A percentile compares a stretch with the other conserved stretches of the same genome.
phyloP scores from a whole-genome alignment of 2,329 filamentous ascomycete species.

The Pseudocercospora vitis region DNA sequence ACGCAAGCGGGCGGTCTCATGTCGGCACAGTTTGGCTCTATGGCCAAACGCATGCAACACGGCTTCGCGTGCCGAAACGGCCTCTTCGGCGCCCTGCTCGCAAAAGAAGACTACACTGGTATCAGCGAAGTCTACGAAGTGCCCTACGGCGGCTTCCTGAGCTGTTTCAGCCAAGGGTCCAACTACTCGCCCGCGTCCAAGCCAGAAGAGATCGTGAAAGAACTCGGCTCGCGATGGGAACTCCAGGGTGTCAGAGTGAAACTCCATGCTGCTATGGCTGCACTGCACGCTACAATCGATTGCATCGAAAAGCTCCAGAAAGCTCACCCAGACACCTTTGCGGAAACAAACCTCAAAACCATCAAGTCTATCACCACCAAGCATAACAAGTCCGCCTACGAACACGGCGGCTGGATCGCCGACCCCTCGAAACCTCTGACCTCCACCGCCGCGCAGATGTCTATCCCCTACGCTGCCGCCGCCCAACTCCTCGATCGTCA shows the following conservation, averaged over 20 bases:
- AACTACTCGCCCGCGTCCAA: constrained; percentile 33
- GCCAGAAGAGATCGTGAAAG: constrained; percentile 34
- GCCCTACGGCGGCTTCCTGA: constrained; percentile 46
- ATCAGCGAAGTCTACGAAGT: constrained; percentile 47
- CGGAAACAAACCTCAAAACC: background rate
- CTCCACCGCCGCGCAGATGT: constrained; percentile 16
- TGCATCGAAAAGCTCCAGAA: constrained; percentile 38
- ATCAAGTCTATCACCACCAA: constrained; percentile 1
- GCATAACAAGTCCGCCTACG: constrained; percentile 11
- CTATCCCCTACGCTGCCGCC: constrained; percentile 13
- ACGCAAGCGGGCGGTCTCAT: constrained; percentile 31
- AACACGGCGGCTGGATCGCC: constrained; percentile 14
- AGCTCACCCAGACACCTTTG: constrained; percentile 26
- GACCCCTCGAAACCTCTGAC: constrained; percentile 9
- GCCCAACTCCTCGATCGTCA: constrained; percentile 10
- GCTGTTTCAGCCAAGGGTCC: constrained; percentile 41
- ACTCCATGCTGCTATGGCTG: constrained; percentile 42
- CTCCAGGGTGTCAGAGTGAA: constrained; percentile 41
- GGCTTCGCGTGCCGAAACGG: constrained; percentile 49
- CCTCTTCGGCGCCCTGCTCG: constrained; percentile 44
- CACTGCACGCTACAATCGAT: constrained; percentile 41
- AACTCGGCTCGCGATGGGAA: constrained; percentile 42
- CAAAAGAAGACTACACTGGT: constrained; percentile 42
- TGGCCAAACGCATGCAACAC: constrained; percentile 50
- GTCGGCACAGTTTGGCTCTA: constrained; percentile 47